Evolutionary conservation across 164 flowering plant species (phyloP), one percentile per base, ranked within the genome.

Genomic region (Malania oleifera): DNA sequence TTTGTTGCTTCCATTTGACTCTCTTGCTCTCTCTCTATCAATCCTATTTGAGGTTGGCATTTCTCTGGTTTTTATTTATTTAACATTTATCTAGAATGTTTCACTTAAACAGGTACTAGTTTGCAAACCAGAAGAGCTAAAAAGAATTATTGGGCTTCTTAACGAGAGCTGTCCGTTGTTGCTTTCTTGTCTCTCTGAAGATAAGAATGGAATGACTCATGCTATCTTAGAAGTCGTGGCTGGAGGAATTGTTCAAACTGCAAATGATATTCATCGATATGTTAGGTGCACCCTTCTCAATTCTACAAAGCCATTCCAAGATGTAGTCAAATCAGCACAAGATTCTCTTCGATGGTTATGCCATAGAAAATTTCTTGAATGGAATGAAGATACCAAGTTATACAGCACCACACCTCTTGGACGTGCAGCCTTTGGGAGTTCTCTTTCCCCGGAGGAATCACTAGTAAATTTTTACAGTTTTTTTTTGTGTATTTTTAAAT

Each of bases 171-270:
- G 96, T 62, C 89, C 89, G 25, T 87, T 96, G 39, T 70, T 93
- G 72, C 80, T 82, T 61, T 93, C 99, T 62, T 93, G 99, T 73
- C 72, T 93, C 27, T 82, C 97, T 48, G 96, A 93, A 69, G 99
- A 90, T 67, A 86, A 82, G 68, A 93, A 90, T 76, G 97, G 97
- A 74, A 90, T 93, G 99, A 93, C 84, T 63, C 99, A 90, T 80
- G 99, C 99, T 62, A 93, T 93, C 51, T 74, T 93, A 59, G 97
- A 93, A 71, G 99, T 93, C 64, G 96, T 90, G 68, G 95, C 97
- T 68, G 89, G 95, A 46, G 93, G 96, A 19, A 86, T 93, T 72
- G 97, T 90, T 69, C 99, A 90, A 73, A 85, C 95, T 66, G 96
- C 97, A 60, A 75, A 65, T 60, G 99, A 93, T 71, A 86, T 93